A percentile compares a stretch with the other conserved stretches of the same genome.
Conservation (phyloP, 495 filamentous ascomycete genomes). For the Trichoderma virens region DNA sequence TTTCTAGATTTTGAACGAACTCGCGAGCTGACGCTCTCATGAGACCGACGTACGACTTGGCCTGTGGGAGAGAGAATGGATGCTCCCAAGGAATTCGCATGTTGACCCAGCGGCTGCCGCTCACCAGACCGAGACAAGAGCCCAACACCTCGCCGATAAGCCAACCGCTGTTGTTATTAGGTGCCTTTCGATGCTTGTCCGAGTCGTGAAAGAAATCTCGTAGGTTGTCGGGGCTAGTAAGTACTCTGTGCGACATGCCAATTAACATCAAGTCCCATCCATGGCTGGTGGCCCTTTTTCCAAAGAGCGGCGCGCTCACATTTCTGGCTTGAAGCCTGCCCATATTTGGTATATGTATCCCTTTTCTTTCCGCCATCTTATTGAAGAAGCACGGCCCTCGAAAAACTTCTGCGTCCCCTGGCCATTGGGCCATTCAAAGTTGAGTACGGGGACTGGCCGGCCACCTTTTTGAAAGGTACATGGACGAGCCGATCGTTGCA, state of each 20-base stretch:
- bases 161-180: not conserved
- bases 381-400: not conserved
- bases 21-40: too few relatives aligned
- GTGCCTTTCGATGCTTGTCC: not conserved
- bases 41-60: too few relatives aligned
- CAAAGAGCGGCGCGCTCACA: not conserved
- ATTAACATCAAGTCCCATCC: not conserved
- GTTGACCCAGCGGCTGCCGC: not conserved
- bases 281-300: too few relatives aligned
- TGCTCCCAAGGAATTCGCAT: not conserved
- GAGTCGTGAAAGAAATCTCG: not conserved
- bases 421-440: not conserved
- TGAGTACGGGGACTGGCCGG: too few relatives aligned
- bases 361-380: not conserved
- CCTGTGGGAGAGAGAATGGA: not conserved
- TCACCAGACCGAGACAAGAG: not conserved
- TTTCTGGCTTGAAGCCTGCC: not conserved
- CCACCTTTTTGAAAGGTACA: too few relatives aligned
- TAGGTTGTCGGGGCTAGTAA: not conserved
- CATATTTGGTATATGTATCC: not conserved
- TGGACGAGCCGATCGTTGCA: too few relatives aligned
- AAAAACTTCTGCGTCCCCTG: not conserved
- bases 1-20: too few relatives aligned
- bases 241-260: not conserved
- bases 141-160: not conserved